These are phyloP conservation scores for Blastobotrys niveus DNA, from an alignment of 1,139 yeast species.

Conservation along the genomic window DNA sequence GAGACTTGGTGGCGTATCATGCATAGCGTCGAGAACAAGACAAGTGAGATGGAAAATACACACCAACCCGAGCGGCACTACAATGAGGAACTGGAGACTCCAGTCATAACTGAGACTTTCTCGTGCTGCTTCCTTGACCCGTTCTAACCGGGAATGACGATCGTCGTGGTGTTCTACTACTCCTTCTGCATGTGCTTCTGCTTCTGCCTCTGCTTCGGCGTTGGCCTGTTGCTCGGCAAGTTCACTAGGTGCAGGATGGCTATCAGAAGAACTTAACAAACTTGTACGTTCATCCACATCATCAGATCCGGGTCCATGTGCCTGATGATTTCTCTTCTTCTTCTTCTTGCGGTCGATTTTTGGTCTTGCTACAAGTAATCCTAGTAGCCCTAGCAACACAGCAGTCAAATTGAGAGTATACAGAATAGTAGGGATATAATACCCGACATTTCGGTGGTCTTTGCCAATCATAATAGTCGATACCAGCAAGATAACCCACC, in stretches of 20 bases:
- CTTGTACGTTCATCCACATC: constrained; percentile 5
- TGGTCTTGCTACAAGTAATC: constrained; percentile 29
- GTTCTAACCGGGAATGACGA: constrained; percentile 6
- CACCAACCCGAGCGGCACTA: constrained; percentile 61
- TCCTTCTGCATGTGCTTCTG: not conserved
- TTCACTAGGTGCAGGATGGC: not conserved
- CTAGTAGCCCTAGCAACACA: constrained; percentile 51
- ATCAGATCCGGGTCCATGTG: not conserved
- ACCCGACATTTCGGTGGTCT: constrained; percentile 50
- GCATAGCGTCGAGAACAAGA: constrained; percentile 55
- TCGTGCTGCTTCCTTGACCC: constrained; percentile 7
- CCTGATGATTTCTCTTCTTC: not conserved
- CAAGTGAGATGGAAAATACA: constrained; percentile 43
- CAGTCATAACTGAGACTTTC: constrained; percentile 58
- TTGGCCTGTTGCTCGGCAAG: too few species aligned
- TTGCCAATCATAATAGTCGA: constrained; percentile 43
- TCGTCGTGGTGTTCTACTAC: too few species aligned
- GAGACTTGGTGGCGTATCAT: constrained; percentile 62
- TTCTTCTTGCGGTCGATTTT: constrained; percentile 14
- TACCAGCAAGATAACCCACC: constrained; percentile 53
- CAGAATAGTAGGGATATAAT: constrained; percentile 47
- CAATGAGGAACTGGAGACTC: constrained; percentile 63
- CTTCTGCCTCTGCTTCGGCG: not conserved
- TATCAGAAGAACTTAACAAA: not conserved
- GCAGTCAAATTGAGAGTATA: constrained; percentile 50